A percentile compares a stretch with the other conserved stretches of the same genome.
phyloP scores from a whole-genome alignment of 208 protist species.

The Wallacemonas sp. region DNA sequence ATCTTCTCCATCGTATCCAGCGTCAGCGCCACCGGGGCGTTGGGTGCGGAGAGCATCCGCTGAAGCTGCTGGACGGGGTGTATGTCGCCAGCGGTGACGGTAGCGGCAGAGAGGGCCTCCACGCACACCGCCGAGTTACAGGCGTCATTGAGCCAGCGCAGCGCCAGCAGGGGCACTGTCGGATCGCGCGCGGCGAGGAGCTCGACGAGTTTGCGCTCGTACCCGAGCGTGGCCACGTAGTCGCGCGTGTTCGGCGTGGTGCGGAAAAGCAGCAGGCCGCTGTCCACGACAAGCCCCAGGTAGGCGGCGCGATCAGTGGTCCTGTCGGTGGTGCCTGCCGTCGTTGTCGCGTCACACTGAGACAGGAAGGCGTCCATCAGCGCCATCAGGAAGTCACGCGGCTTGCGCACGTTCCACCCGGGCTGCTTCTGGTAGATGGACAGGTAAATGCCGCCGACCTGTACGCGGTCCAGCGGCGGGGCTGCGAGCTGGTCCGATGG shows the following conservation, averaged over 20 bases:
- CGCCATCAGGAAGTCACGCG: constrained; percentile 77
- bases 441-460: constrained; percentile 87
- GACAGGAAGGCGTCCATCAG: constrained; percentile 67
- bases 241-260: constrained; percentile 53
- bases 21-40: constrained; percentile 28
- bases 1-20: constrained; percentile 66
- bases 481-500: constrained; percentile 30
- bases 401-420: constrained; percentile 81
- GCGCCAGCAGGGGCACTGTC: constrained; percentile 26
- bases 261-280: constrained; percentile 46
- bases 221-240: constrained; percentile 68
- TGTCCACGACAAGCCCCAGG: constrained; percentile 54
- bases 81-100: constrained; percentile 22
- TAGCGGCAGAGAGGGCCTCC: constrained; percentile 44
- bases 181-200: constrained; percentile 12
- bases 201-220: constrained; percentile 60
- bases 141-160: constrained; percentile 66
- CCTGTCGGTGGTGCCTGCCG: neutral
- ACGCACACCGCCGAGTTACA: constrained; percentile 56
- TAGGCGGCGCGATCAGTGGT: constrained; percentile 9
- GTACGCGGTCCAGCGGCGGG: constrained; percentile 27
- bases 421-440: constrained; percentile 72
- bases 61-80: constrained; percentile 48
- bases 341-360: constrained; percentile 11
- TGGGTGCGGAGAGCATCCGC: constrained; percentile 30